A percentile compares a stretch with the other conserved stretches of the same genome.
phyloP scores from a whole-genome alignment of 331 rosid genomes.

The Phaseolus coccineus region DNA sequence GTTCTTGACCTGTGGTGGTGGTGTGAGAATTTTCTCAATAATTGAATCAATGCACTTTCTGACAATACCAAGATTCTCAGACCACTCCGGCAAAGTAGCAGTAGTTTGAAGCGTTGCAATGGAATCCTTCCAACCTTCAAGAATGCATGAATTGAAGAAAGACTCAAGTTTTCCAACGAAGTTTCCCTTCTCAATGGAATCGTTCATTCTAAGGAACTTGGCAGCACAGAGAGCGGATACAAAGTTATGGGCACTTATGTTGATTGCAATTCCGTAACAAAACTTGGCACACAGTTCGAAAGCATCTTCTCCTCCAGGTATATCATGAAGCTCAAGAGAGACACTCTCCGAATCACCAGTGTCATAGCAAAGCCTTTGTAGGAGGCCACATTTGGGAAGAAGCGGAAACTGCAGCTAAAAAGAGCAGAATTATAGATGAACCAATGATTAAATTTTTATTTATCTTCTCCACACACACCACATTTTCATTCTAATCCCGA shows the following conservation, averaged over 20 bases:
- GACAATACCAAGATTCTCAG: constrained; percentile 85
- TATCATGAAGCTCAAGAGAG: constrained; percentile 77
- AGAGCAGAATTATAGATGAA: constrained; percentile 54
- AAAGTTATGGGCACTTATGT: constrained; percentile 89
- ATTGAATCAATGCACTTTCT: constrained; percentile 92
- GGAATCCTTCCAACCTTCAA: constrained; percentile 95
- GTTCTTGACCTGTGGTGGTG: constrained; percentile 73
- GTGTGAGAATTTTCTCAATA: constrained; percentile 84
- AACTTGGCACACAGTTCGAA: constrained; percentile 92
- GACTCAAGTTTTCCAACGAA: constrained; percentile 81
- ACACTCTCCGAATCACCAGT: constrained; percentile 59
- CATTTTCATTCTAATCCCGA: constrained; percentile 28
- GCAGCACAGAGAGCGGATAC: constrained; percentile 87
- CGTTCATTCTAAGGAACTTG: constrained; percentile 85
- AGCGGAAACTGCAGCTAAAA: constrained; percentile 86
- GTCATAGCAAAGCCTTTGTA: constrained; percentile 84
- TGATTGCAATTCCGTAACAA: constrained; percentile 89
- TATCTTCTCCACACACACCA: constrained; percentile 18
- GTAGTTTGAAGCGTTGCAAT: constrained; percentile 76
- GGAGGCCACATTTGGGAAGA: constrained; percentile 83
- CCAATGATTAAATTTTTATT: constrained; percentile 25
- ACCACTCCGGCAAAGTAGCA: constrained; percentile 77
- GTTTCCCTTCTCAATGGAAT: constrained; percentile 82
- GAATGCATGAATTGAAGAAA: constrained; percentile 87
- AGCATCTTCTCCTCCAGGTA: constrained; percentile 93